Percentiles rank a stretch among this genome's conserved stretches.
Conservation (phyloP, 768 basidiomycete genomes). For the Chalciporus chontae region DNA sequence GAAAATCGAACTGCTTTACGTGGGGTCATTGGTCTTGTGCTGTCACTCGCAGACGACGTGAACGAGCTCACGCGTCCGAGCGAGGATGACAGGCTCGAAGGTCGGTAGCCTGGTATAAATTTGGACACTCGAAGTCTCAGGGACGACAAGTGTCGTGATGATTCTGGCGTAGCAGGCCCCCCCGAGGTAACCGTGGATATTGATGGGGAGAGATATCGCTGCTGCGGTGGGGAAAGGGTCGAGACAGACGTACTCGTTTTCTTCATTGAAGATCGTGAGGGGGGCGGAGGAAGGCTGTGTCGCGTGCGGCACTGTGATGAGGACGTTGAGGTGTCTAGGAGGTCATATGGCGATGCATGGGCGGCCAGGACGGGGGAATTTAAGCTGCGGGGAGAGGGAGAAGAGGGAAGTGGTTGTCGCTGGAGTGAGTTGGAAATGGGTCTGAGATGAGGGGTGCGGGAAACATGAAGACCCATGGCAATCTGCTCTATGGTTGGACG, state of each 20-base stretch:
- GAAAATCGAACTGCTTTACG: constrained; percentile 65
- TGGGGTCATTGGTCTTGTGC: constrained; percentile 40
- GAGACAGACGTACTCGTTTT: constrained; percentile 35
- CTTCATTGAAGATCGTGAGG: constrained; percentile 64
- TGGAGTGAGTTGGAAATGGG: constrained; percentile 27
- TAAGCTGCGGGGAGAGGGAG: constrained; percentile 16
- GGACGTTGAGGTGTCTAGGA: constrained; percentile 19
- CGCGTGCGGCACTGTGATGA: constrained; percentile 18
- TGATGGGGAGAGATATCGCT: constrained; percentile 20
- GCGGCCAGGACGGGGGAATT: constrained; percentile 27
- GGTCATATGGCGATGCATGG: constrained; percentile 18
- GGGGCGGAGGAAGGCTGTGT: constrained; percentile 49
- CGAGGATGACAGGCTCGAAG: constrained; percentile 35
- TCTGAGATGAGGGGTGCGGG: constrained; percentile 70
- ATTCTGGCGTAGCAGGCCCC: constrained; percentile 21
- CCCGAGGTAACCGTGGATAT: constrained; percentile 38
- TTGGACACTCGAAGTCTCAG: constrained; percentile 52
- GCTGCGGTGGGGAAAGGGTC: constrained; percentile 20
- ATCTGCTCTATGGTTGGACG: constrained; percentile 74
- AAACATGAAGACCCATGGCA: constrained; percentile 76
- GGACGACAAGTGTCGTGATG: constrained; percentile 32
- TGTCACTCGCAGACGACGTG: constrained; percentile 32
- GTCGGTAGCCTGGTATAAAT: constrained; percentile 43
- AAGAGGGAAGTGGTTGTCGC: constrained; percentile 16
- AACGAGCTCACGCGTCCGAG: constrained; percentile 29